Percentiles rank a stretch among this genome's conserved stretches.
Conservation (phyloP, 306 rosid genomes). For the Dicorynia guianensis region DNA sequence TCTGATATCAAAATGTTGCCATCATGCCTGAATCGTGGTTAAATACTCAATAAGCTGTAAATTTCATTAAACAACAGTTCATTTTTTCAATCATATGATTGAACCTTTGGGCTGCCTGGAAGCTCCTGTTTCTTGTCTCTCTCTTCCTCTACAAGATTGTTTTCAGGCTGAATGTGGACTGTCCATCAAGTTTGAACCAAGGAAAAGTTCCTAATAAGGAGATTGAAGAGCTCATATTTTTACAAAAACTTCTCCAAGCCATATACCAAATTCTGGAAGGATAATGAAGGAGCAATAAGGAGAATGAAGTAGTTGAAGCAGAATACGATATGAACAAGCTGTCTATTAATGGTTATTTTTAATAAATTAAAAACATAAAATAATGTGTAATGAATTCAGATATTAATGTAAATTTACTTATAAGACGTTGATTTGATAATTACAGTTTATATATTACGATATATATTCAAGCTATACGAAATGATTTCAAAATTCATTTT, state of each 20-base stretch:
- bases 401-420: no score
- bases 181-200: conserved; percentile 29
- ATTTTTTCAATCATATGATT: not conserved
- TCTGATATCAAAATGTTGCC: not conserved
- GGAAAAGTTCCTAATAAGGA: conserved; percentile 33
- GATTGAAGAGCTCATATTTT: conserved; percentile 31
- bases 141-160: conserved; percentile 33
- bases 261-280: conserved; percentile 84
- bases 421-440: no score
- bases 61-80: conserved; percentile 14
- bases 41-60: conserved; percentile 7
- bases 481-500: no score
- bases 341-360: not conserved
- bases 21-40: conserved; percentile 13
- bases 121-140: conserved; percentile 1
- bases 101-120: conserved; percentile 20
- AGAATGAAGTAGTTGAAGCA: conserved; percentile 29
- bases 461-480: no score
- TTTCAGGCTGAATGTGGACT: conserved; percentile 35
- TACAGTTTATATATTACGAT: no score
- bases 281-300: conserved; percentile 19
- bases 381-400: no score
- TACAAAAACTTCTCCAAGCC: conserved; percentile 92
- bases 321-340: conserved; percentile 10
- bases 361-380: no score